Evolutionary conservation across 805 yeast genomes (phyloP), one percentile per base, ranked within the genome.

Genomic region (Candida maris): DNA sequence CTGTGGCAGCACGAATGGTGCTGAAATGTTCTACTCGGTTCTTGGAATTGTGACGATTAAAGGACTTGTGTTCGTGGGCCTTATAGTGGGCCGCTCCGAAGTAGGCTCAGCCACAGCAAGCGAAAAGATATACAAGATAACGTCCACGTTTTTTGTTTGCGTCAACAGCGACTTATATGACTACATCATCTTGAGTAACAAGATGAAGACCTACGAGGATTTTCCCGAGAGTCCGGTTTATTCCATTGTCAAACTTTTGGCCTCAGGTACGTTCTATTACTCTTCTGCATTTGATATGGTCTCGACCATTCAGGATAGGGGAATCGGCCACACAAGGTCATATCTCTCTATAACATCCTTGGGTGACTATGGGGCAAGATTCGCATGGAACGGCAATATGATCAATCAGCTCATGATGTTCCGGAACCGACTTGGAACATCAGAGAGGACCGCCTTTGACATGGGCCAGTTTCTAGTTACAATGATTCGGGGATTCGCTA

Each of bases 91-190:
- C 9, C 62, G 71, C 13, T 54, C 62, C 3, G 74, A 71, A 35
- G 77, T 79, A 5, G 91, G 84, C 0, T 71, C 77, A 19, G 80
- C 85, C 0, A 62, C 75, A 32, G 63, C 77, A 0, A 60, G 68
- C 5, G 84, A 81, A 38, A 64, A 62, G 24, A 67, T 85, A 5
- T 68, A 65, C 45, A 68, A 62, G 32, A 71, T 84, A 5, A 62
- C 70, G n/a, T 77, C 72, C 17, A 83, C 81, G 1, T 79, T 77
- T 37, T 81, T 82, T 53, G 72, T 73, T 40, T 81, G 89, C 48
- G 62, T 84, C 28, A 76, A 74, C 41, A 73, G 71, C 31, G 77
- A 73, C 31, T 68, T 64, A 23, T 78, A 59, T 51, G 91, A 82
- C 52, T 48, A 59, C 37, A 38, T 41, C 3, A 41, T 50, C 18